These are phyloP conservation scores for Gomphus sp. DNA, from an alignment of 1,284 basidiomycete genomes.

Conservation along the genomic window DNA sequence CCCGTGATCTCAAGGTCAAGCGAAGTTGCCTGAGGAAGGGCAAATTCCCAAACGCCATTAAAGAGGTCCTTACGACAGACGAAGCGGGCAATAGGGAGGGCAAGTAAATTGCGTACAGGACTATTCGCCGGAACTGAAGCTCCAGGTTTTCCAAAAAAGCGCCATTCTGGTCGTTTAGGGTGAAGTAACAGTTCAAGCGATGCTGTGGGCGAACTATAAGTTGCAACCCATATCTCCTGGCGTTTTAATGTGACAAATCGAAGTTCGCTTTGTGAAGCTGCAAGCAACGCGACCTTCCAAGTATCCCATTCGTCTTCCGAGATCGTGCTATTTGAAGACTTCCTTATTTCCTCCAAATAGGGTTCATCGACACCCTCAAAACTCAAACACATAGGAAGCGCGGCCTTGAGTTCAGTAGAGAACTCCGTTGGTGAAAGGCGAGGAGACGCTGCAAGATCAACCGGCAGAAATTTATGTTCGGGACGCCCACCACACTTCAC, in stretches of 20 bases:
- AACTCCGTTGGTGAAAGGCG: conserved; percentile 67
- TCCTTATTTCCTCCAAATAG: conserved; percentile 45
- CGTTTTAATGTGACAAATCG: conserved; percentile 83
- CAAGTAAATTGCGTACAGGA: conserved; percentile 66
- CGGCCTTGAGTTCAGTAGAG: conserved; percentile 65
- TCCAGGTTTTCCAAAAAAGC: conserved; percentile 67
- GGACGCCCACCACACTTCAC: conserved; percentile 84
- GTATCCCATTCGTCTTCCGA: conserved; percentile 40
- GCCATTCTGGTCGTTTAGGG: conserved; percentile 78
- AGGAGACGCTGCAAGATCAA: conserved; percentile 39
- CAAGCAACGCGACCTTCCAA: conserved; percentile 65
- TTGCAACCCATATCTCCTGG: conserved; percentile 80
- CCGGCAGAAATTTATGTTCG: conserved; percentile 62
- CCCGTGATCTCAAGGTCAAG: conserved; percentile 60
- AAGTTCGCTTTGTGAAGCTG: conserved; percentile 55
- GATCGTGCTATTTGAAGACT: conserved; percentile 16
- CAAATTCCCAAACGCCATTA: conserved; percentile 74
- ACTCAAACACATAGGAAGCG: conserved; percentile 80
- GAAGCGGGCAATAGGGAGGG: conserved; percentile 74
- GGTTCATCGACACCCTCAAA: conserved; percentile 45
- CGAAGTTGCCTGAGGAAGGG: conserved; percentile 54
- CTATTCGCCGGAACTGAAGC: conserved; percentile 69
- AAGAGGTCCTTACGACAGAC: conserved; percentile 51
- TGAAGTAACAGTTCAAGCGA: conserved; percentile 72
- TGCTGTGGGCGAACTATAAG: conserved; percentile 68